Conservation (phyloP, 768 basidiomycete species). For the Hysterangium stoloniferum region DNA sequence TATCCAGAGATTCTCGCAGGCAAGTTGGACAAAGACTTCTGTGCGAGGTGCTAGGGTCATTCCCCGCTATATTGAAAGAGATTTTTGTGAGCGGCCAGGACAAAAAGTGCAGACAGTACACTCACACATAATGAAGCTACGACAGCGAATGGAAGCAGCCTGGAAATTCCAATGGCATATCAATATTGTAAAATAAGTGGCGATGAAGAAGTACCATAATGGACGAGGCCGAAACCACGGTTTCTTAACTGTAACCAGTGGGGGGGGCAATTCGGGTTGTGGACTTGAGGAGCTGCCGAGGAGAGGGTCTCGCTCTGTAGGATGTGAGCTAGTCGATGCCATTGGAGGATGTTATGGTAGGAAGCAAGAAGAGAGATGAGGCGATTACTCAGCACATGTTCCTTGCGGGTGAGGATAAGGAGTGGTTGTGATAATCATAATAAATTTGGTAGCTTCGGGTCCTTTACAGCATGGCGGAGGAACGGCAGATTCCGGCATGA, state of each 20-base stretch:
- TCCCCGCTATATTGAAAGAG: constrained; percentile 45
- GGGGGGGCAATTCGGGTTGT: not conserved
- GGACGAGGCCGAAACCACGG: constrained; percentile 45
- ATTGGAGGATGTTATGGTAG: too few relatives aligned
- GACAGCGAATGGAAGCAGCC: constrained; percentile 69
- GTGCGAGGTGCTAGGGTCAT: constrained; percentile 75
- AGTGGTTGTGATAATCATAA: too few relatives aligned
- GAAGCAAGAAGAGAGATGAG: too few relatives aligned
- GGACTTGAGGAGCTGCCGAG: not conserved
- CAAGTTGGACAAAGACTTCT: constrained; percentile 71
- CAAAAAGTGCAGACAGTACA: constrained; percentile 17
- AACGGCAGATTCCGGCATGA: too few relatives aligned
- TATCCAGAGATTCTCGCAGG: constrained; percentile 52
- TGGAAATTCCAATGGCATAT: constrained; percentile 18
- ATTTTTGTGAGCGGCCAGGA: constrained; percentile 8
- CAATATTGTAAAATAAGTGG: not conserved
- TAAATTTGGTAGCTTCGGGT: too few relatives aligned
- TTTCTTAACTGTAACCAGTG: constrained; percentile 24
- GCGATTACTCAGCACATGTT: too few relatives aligned
- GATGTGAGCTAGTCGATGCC: not conserved
- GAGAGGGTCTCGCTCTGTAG: constrained; percentile 1
- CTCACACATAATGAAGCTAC: constrained; percentile 56
- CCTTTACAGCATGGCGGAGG: too few relatives aligned
- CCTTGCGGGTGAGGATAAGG: too few relatives aligned
- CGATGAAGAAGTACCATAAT: constrained; percentile 29